These are phyloP conservation scores for Trichoderma aggressivum DNA, from an alignment of 2,329 filamentous ascomycete genomes.

Conservation along the genomic window DNA sequence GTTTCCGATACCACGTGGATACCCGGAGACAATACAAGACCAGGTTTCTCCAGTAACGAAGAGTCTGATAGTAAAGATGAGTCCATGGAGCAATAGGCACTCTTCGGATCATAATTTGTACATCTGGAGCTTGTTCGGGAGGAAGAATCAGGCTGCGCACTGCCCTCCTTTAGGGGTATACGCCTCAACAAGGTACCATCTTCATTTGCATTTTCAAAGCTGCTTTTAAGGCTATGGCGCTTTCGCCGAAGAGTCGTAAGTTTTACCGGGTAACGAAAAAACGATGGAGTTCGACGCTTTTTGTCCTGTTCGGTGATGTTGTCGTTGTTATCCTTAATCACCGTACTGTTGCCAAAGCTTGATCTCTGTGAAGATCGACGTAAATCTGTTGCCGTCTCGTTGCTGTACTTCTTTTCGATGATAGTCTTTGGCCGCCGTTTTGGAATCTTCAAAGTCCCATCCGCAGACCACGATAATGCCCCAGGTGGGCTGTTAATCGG, in stretches of 20 bases:
- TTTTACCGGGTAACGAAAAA: background rate
- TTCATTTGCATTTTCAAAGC: background rate
- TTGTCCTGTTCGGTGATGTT: background rate
- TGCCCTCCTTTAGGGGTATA: background rate
- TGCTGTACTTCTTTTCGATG: background rate
- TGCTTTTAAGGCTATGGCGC: background rate
- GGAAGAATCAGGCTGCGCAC: background rate
- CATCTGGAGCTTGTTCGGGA: slow-evolving; percentile 4
- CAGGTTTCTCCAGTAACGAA: background rate
- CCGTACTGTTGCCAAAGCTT: background rate
- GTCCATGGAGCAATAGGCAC: background rate
- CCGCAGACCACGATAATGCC: background rate
- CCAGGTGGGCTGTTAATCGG: background rate
- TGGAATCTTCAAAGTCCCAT: background rate
- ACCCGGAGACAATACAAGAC: slow-evolving; percentile 39
- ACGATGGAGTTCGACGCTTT: background rate
- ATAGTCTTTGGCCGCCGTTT: background rate
- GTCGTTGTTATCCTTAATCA: background rate
- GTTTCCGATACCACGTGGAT: slow-evolving; percentile 44
- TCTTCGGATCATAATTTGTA: slow-evolving; percentile 5
- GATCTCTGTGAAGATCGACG: background rate
- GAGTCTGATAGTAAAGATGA: background rate
- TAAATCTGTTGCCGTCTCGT: background rate
- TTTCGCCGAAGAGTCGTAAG: background rate
- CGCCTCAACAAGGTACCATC: background rate